These are phyloP conservation scores for Abrus precatorius DNA, from an alignment of 306 rosid genomes.

Conservation along the genomic window DNA sequence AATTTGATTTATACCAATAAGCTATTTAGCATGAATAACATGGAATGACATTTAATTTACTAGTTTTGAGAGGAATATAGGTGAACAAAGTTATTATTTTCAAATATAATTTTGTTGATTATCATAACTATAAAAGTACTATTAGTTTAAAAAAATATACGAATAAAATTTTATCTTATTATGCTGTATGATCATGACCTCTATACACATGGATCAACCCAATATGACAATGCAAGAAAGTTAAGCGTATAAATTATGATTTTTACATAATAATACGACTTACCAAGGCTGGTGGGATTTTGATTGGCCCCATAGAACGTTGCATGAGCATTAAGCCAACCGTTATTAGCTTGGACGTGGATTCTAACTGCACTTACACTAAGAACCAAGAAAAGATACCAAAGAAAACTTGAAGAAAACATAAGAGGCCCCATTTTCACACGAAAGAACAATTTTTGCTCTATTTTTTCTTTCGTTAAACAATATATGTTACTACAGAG, in stretches of 20 bases:
- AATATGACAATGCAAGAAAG: neutral
- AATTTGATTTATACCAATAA: neutral
- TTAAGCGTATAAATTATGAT: neutral
- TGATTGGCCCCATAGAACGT: conserved; percentile 84
- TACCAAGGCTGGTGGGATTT: conserved; percentile 77
- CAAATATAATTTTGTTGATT: too few relatives aligned
- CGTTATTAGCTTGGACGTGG: conserved; percentile 47
- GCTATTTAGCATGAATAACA: neutral
- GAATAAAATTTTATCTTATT: too few relatives aligned
- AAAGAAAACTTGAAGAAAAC: conserved; percentile 47
- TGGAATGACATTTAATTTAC: too few relatives aligned
- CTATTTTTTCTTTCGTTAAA: conserved; percentile 10
- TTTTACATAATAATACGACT: neutral
- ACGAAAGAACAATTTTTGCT: conserved; percentile 41
- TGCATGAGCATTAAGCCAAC: conserved; percentile 88
- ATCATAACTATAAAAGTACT: too few relatives aligned
- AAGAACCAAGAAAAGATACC: conserved; percentile 41
- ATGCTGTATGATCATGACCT: too few relatives aligned
- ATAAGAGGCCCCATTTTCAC: conserved; percentile 47
- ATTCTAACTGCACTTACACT: conserved; percentile 46
- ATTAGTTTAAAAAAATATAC: too few relatives aligned
- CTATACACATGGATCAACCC: neutral
- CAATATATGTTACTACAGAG: neutral
- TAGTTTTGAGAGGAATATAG: neutral
- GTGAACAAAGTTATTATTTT: neutral